These are phyloP conservation scores for Geotrichum australiense DNA, from an alignment of 1,139 yeast genomes.

Conservation along the genomic window DNA sequence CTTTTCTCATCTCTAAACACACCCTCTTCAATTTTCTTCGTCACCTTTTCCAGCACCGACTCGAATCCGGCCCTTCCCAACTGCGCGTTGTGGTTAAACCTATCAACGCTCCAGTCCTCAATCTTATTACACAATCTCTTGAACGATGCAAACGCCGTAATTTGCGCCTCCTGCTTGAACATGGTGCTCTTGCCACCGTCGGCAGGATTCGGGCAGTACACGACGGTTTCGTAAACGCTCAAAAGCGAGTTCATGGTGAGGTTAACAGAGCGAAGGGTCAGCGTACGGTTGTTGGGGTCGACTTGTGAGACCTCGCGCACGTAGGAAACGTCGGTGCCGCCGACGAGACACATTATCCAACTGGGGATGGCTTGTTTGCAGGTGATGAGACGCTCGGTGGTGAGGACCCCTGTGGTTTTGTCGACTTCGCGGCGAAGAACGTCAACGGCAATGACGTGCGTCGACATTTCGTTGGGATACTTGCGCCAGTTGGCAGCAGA, in stretches of 20 bases:
- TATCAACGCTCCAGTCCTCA: constrained; percentile 86
- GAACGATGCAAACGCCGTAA: constrained; percentile 75
- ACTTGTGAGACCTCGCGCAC: constrained; percentile 89
- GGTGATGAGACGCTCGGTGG: constrained; percentile 83
- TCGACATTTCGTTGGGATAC: constrained; percentile 85
- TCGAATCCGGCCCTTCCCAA: constrained; percentile 84
- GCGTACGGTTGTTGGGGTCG: constrained; percentile 54
- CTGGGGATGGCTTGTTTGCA: constrained; percentile 81
- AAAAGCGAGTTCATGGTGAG: constrained; percentile 73
- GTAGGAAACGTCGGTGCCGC: constrained; percentile 66
- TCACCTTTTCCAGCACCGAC: constrained; percentile 53
- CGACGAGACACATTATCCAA: constrained; percentile 72
- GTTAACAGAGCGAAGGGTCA: constrained; percentile 80
- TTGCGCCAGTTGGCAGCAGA: constrained; percentile 96
- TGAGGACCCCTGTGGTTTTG: constrained; percentile 47
- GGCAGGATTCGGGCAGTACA: constrained; percentile 59
- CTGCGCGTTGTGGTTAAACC: constrained; percentile 81
- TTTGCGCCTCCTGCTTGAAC: constrained; percentile 79
- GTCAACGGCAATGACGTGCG: constrained; percentile 95
- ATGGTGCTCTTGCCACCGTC: constrained; percentile 48
- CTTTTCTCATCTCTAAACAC: constrained; percentile 25
- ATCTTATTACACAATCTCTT: constrained; percentile 66
- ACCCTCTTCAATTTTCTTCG: constrained; percentile 37
- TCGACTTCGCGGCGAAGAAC: constrained; percentile 67
- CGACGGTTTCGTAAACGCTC: constrained; percentile 78